These are phyloP conservation scores for Dichomitus squalens DNA, from an alignment of 1,284 basidiomycete species.

Conservation along the genomic window DNA sequence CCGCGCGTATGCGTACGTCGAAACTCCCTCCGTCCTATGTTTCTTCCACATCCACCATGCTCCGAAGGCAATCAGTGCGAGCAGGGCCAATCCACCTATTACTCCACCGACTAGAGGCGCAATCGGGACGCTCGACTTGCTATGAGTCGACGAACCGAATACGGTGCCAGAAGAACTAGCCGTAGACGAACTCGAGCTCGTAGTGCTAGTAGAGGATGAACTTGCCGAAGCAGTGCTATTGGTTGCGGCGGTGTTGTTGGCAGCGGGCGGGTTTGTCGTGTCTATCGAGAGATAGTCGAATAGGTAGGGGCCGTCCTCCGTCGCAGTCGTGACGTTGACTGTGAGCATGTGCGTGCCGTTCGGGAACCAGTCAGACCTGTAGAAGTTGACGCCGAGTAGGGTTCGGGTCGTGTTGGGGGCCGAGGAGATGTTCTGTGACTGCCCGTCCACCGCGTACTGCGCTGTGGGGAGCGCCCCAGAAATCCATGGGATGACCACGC, in stretches of 20 bases:
- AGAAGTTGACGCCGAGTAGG: constrained; percentile 8
- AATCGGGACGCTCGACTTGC: background rate
- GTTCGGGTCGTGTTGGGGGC: constrained; percentile 4
- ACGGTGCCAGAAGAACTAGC: too few relatives aligned
- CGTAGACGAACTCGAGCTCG: too few relatives aligned
- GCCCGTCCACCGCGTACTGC: constrained; percentile 8
- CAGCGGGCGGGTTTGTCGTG: constrained; percentile 4
- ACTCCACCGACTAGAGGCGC: constrained; percentile 1
- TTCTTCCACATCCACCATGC: background rate
- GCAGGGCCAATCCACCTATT: background rate
- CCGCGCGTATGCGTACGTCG: background rate
- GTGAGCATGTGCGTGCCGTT: constrained; percentile 5
- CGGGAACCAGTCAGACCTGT: constrained; percentile 1
- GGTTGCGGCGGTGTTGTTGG: too few relatives aligned
- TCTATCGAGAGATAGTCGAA: constrained; percentile 14
- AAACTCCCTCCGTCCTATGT: background rate
- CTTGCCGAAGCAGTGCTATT: too few relatives aligned
- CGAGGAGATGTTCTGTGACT: background rate
- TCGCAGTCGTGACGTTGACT: constrained; percentile 13
- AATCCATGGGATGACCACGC: constrained; percentile 1
- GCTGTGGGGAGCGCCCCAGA: constrained; percentile 1
- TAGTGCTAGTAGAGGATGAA: too few relatives aligned
- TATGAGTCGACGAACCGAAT: too few relatives aligned
- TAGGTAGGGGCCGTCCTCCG: constrained; percentile 3
- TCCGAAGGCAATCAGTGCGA: background rate